Percentiles rank a stretch among this genome's conserved stretches.
phyloP scores from a whole-genome alignment of 2,329 filamentous ascomycete genomes.

The Xylaria multiplex region DNA sequence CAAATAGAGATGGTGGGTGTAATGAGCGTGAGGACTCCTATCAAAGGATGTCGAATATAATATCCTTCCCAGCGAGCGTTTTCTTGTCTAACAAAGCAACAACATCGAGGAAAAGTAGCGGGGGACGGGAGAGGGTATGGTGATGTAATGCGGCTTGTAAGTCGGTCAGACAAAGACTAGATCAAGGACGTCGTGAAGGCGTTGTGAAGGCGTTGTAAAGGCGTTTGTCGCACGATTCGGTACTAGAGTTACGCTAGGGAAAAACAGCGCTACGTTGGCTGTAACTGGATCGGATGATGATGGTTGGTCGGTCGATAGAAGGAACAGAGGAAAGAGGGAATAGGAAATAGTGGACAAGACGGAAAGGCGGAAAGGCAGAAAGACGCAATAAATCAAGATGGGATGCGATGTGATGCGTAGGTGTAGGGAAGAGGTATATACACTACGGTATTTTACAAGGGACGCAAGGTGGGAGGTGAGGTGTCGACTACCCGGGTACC shows the following conservation, averaged over 20 bases:
- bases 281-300: neutral
- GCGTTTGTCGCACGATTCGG: constrained; percentile 10
- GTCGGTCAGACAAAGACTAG: constrained; percentile 26
- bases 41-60: constrained; percentile 51
- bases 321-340: neutral
- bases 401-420: too few species aligned
- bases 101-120: constrained; percentile 17
- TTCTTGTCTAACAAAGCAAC: constrained; percentile 11
- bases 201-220: too few species aligned
- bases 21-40: constrained; percentile 51
- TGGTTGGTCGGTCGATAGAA: neutral
- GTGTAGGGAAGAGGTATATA: constrained; percentile 1
- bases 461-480: neutral
- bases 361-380: neutral
- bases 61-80: constrained; percentile 13
- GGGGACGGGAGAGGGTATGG: constrained; percentile 1
- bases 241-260: neutral
- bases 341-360: neutral
- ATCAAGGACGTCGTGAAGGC: constrained; percentile 8
- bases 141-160: constrained; percentile 14
- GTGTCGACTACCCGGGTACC: neutral
- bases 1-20: constrained; percentile 13
- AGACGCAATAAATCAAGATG: neutral
- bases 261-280: constrained; percentile 6
- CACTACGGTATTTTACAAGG: constrained; percentile 16